Evolutionary conservation across 768 basidiomycete genomes (phyloP), one percentile per base, ranked within the genome.

Genomic region (Pluteus cervinus): DNA sequence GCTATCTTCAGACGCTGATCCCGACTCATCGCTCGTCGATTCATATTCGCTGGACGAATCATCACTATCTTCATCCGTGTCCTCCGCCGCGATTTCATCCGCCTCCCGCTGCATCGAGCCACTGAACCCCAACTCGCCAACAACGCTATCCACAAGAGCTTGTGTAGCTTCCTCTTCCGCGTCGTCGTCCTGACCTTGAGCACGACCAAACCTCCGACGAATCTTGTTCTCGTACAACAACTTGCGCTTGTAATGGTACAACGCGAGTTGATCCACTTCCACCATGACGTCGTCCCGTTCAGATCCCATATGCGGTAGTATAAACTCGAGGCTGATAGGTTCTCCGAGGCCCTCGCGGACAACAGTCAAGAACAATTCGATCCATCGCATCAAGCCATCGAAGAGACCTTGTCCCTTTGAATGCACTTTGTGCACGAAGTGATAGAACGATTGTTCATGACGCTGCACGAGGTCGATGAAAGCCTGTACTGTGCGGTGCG

Each of bases 401-500:
- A 99, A 99, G 9, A 99, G 72, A 15, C 82, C 85, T 52, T 92
- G 85, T 24, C 96, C 96, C 56, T 97, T 97, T 30, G 90, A 83
- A 54, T 99, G 96, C 2, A 99, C 96, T 49, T 94, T 96, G 75
- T 99, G 91, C 18, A 99, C 93, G 55, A 99, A 99, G 41, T 73
- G 71, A 68, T 99, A 99, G 66, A 98, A 98, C 0, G 90, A 64
- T 53, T 93, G 89, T 50, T 98, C 92, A 58, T 99, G 96, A 10
- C 96, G 78, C 51, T 86, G 76, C 22, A 99, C 84, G 16, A 99
- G 79, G 54, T 90, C 79, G 46, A 98, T 90, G 54, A 98, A 98
- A 2, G 79, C 78, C 55, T 94, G 87, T 4, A 98, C 96, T 4
- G 91, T 94, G 24, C 68, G 63, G 31, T 78, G 76, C 0, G 96